Evolutionary conservation across 1,284 basidiomycete species (phyloP).

Genomic region (Exobasidium cylindrosporum): DNA sequence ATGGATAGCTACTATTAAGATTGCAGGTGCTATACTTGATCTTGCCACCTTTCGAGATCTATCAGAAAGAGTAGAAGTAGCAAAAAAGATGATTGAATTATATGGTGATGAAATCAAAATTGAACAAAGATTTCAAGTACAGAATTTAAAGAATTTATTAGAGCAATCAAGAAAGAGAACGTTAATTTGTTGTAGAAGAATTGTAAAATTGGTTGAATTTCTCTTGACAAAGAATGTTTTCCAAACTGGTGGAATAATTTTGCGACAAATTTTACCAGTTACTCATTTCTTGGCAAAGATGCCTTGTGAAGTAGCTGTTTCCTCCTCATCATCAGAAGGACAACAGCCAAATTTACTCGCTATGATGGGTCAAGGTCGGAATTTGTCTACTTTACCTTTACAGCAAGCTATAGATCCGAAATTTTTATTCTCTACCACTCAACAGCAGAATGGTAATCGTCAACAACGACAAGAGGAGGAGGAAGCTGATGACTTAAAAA

Average conservation of each 20-base stretch:
- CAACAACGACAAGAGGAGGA: slow-evolving; percentile 11
- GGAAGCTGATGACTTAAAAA: neutral
- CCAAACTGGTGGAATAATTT: slow-evolving; percentile 38
- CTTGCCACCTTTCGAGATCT: slow-evolving; percentile 37
- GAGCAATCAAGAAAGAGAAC: slow-evolving; percentile 32
- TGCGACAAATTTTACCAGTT: slow-evolving; percentile 37
- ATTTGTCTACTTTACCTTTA: neutral
- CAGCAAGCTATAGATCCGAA: neutral
- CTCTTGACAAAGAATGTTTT: slow-evolving; percentile 31
- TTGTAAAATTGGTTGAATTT: slow-evolving; percentile 33
- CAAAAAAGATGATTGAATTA: neutral
- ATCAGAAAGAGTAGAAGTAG: slow-evolving; percentile 28
- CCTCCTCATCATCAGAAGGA: neutral
- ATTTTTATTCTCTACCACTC: neutral
- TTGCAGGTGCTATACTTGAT: slow-evolving; percentile 35
- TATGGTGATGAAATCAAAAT: neutral
- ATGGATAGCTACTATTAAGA: slow-evolving; percentile 41
- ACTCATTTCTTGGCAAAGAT: slow-evolving; percentile 40
- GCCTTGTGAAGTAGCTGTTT: slow-evolving; percentile 9
- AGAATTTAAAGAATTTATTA: slow-evolving; percentile 30
- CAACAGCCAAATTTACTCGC: neutral
- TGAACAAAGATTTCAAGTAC: neutral
- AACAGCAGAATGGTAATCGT: too few species aligned
- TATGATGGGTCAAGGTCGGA: neutral
- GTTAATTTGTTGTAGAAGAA: slow-evolving; percentile 32